Evolutionary conservation across 176 grass and related monocot species (phyloP).

Genomic region (Bolboschoenus planiculmis): DNA sequence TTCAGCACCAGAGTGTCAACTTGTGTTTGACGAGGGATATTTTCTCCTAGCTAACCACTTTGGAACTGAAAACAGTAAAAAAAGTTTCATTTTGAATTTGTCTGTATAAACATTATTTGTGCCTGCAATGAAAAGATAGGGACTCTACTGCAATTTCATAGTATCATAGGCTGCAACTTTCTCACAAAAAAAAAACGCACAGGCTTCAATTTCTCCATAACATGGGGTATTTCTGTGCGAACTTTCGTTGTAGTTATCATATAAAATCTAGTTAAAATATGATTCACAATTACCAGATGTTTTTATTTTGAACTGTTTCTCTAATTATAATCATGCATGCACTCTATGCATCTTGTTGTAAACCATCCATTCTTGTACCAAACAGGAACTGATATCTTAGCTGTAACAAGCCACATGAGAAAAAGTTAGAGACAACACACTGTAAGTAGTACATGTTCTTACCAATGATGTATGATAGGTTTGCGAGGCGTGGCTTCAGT

Average conservation of each 20-base stretch:
- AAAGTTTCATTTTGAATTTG: background rate
- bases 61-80: background rate
- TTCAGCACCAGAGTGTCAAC: background rate
- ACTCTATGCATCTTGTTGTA: background rate
- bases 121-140: background rate
- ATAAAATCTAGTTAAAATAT: background rate
- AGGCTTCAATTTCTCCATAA: background rate
- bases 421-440: background rate
- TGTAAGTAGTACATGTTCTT: conserved; percentile 16
- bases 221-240: background rate
- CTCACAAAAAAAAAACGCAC: too few species aligned
- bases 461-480: conserved; percentile 48
- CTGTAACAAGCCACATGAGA: background rate
- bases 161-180: too few species aligned
- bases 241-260: background rate
- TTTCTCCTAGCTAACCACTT: background rate
- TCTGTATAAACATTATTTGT: background rate
- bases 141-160: too few species aligned
- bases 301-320: background rate
- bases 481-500: conserved; percentile 72
- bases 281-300: background rate
- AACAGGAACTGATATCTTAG: background rate
- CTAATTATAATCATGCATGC: conserved; percentile 4
- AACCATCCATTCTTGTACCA: background rate
- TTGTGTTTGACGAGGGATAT: background rate